Base-by-base conservation (phyloP, 192 early-diverging fungal species). In the Entomortierella chlamydospora region DNA sequence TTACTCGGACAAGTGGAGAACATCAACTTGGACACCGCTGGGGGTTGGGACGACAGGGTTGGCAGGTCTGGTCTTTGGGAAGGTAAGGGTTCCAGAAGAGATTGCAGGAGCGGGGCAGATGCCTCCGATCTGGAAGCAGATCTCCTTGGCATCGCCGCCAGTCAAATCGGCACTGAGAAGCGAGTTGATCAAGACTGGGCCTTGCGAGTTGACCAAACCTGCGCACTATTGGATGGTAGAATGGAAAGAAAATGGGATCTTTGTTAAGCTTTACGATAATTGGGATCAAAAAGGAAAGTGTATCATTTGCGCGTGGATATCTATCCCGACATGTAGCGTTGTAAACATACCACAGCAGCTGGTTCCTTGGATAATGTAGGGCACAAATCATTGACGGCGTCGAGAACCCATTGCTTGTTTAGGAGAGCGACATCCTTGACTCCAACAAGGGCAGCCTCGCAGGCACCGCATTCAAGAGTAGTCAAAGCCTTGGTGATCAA, bases 91-190 rank as follows among this genome's bases (percentile, higher is more conserved):
- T 45, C 76, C 68, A 49, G 49, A 61, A 7, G 54, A 28, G 22
- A 73, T 65, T 50, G 74, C 54, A 15, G 86, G 86, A 28, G 82
- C 79, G 29, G 83, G 79, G 53, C 86, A 87, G 39, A 74, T 57
- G 42, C 78, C 70, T 1, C 69, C 39, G 11, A 66, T 73, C 28
- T 83, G 59, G 37, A 83, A 83, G 61, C 85, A 86, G 12, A 84
- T 54, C 18, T 81, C 58, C 52, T 84, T 78, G 9, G 82, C 85
- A 53, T 84, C 83, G 39, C 73, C 68, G 6, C 25, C 52, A 12
- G 55, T 39, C 0, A 60, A 18, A 17, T 62, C 63, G 37, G 81
- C 84, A 30, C 63, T 47, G 13, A 83, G 23, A 30, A 86, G 76
- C 56, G 83, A 70, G 30, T 78, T 55, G 22, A 72, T n/a, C 7